Evolutionary conservation across 208 protist genomes (phyloP).

Genomic region (Trypanosoma brucei): DNA sequence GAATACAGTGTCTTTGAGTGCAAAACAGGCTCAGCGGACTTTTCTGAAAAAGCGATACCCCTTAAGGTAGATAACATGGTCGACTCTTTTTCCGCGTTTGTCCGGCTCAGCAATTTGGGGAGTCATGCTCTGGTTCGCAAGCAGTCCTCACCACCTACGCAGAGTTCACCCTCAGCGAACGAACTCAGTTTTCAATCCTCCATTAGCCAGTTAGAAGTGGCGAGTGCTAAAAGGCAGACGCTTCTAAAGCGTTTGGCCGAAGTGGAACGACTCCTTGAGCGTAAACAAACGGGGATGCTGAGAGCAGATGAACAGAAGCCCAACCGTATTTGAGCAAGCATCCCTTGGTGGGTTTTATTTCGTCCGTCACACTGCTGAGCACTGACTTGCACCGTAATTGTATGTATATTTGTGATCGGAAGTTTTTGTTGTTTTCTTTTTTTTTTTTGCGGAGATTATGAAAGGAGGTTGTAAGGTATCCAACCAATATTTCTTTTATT

Average conservation of each 20-base stretch:
- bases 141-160: neutral
- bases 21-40: neutral
- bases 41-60: slow-evolving; percentile 21
- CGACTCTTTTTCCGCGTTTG: slow-evolving; percentile 49
- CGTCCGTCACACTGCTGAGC: too few species aligned
- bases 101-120: slow-evolving; percentile 31
- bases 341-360: too few species aligned
- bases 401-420: too few species aligned
- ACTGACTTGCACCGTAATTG: too few species aligned
- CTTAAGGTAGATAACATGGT: slow-evolving; percentile 62
- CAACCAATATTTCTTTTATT: too few species aligned
- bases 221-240: slow-evolving; percentile 14
- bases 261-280: slow-evolving; percentile 4
- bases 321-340: too few species aligned
- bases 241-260: slow-evolving; percentile 4
- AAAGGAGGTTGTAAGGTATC: too few species aligned
- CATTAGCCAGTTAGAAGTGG: slow-evolving; percentile 19
- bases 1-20: slow-evolving; percentile 38
- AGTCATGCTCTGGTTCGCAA: slow-evolving; percentile 16
- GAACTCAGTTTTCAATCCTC: slow-evolving; percentile 11
- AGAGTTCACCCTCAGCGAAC: neutral
- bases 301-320: too few species aligned
- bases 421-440: too few species aligned
- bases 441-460: too few species aligned
- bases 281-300: neutral